These are phyloP conservation scores for Debaryomyces nepalensis DNA, from an alignment of 1,139 yeast species.

Conservation along the genomic window DNA sequence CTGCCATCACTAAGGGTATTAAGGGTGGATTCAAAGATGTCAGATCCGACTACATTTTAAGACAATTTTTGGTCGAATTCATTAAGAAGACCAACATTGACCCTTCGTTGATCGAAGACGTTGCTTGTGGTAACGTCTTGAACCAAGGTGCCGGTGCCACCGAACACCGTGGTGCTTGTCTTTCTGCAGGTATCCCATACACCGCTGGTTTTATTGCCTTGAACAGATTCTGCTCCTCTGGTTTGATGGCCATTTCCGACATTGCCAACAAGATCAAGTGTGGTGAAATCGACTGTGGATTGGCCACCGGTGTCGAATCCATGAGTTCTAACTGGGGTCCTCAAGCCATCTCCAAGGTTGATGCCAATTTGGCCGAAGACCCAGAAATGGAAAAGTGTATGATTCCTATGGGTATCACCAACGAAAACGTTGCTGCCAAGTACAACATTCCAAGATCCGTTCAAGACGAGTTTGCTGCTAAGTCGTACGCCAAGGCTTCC, in stretches of 20 bases:
- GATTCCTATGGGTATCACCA: conserved; percentile 80
- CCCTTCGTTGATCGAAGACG: conserved; percentile 72
- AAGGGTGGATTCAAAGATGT: conserved; percentile 81
- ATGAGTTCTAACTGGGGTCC: conserved; percentile 89
- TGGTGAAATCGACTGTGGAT: conserved; percentile 90
- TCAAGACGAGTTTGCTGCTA: conserved; percentile 89
- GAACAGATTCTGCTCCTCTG: conserved; percentile 95
- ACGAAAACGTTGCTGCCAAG: conserved; percentile 47
- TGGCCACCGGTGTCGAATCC: conserved; percentile 92
- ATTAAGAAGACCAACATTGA: conserved; percentile 66
- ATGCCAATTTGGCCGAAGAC: conserved; percentile 44
- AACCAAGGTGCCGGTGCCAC: conserved; percentile 91
- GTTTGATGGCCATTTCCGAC: conserved; percentile 86
- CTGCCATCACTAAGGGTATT: conserved; percentile 87
- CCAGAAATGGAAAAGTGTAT: conserved; percentile 38
- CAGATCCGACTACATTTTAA: conserved; percentile 72
- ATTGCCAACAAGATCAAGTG: conserved; percentile 84
- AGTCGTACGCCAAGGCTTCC: conserved; percentile 83
- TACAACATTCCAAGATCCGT: conserved; percentile 66
- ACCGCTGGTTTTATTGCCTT: conserved; percentile 77
- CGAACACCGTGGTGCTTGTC: conserved; percentile 81
- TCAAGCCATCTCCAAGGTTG: conserved; percentile 65
- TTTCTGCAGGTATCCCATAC: conserved; percentile 54
- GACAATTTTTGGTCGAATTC: conserved; percentile 65
- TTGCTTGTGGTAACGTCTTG: conserved; percentile 86